These are phyloP conservation scores for Venturia oleaginea DNA, from an alignment of 2,329 filamentous ascomycete genomes.

Conservation along the genomic window DNA sequence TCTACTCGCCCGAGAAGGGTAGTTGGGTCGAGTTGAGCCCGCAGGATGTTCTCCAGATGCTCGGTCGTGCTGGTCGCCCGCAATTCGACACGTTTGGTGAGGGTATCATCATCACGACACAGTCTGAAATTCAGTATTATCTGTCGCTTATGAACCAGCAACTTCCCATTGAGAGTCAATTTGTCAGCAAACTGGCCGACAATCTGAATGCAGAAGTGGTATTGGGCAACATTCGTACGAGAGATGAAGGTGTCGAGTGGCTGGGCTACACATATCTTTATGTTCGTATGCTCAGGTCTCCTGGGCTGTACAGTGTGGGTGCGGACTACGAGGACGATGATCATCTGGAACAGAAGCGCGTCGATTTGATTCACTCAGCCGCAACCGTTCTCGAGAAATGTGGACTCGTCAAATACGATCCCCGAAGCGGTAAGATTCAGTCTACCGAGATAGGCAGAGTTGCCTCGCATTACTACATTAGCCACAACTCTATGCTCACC, in stretches of 20 bases:
- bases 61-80: constrained; percentile 89
- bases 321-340: constrained; percentile 92
- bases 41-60: constrained; percentile 97
- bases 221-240: constrained; percentile 79
- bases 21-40: constrained; percentile 97
- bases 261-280: constrained; percentile 97
- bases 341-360: constrained; percentile 86
- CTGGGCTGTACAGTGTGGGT: constrained; percentile 89
- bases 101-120: constrained; percentile 96
- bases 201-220: constrained; percentile 96
- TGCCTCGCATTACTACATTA: constrained; percentile 97
- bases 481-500: constrained; percentile 88
- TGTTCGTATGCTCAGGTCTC: constrained; percentile 92
- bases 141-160: constrained; percentile 95
- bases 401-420: constrained; percentile 88
- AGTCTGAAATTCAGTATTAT: constrained; percentile 93
- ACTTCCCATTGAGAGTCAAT: constrained; percentile 91
- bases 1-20: constrained; percentile 97
- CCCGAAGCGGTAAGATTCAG: constrained; percentile 80
- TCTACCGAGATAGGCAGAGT: constrained; percentile 91
- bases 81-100: constrained; percentile 98
- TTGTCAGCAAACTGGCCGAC: constrained; percentile 86
- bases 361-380: constrained; percentile 94
- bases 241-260: constrained; percentile 98
- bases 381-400: constrained; percentile 79